These are phyloP conservation scores for Penicillium sp. DNA, from an alignment of 2,329 filamentous ascomycete genomes.

Conservation along the genomic window DNA sequence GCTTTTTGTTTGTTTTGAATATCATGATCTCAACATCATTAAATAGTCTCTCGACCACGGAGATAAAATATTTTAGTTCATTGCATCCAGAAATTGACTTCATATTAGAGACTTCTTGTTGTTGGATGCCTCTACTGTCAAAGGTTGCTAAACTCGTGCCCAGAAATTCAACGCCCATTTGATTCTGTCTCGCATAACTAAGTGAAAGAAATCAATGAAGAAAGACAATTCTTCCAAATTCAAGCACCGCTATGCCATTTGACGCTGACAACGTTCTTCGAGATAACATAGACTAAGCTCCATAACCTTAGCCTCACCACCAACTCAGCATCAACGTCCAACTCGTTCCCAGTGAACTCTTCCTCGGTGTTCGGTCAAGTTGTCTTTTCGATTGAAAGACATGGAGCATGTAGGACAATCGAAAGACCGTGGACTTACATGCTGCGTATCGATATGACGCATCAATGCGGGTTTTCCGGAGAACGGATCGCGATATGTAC, in stretches of 20 bases:
- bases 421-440: neutral
- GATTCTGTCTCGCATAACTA: neutral
- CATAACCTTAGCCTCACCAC: neutral
- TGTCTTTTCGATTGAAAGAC: neutral
- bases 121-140: neutral
- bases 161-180: neutral
- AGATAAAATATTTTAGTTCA: no score
- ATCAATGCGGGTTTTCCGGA: neutral
- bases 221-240: no score
- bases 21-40: no score
- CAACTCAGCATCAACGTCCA: neutral
- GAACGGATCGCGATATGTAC: neutral
- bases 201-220: neutral
- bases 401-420: neutral
- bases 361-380: neutral
- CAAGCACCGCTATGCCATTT: no score
- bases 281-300: neutral
- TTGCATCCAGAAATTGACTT: no score
- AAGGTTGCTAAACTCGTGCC: neutral
- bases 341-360: neutral
- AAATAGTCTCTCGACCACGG: neutral
- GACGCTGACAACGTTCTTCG: neutral
- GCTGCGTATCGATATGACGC: neutral
- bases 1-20: neutral
- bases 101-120: neutral